These are phyloP conservation scores for Vigna unguiculata DNA, from an alignment of 306 rosid genomes.

Conservation along the genomic window DNA sequence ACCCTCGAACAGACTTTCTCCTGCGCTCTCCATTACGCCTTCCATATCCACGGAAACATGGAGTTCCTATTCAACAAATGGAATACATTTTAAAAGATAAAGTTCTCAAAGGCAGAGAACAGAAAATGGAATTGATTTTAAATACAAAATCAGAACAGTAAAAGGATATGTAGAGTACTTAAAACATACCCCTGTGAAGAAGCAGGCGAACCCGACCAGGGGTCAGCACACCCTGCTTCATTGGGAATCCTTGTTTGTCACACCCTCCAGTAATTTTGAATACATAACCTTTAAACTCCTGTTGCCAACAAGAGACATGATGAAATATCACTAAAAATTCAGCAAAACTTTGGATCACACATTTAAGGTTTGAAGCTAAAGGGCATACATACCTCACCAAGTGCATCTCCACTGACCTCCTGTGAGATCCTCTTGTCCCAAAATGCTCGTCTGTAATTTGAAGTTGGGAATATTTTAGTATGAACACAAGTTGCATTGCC, in stretches of 20 bases:
- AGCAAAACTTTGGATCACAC: background rate
- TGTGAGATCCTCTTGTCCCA: constrained; percentile 60
- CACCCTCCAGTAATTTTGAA: constrained; percentile 59
- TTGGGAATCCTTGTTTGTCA: constrained; percentile 60
- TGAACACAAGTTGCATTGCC: background rate
- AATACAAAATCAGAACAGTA: background rate
- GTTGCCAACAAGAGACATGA: background rate
- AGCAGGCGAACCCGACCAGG: constrained; percentile 60
- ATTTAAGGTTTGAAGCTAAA: background rate
- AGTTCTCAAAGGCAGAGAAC: background rate
- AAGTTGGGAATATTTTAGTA: background rate
- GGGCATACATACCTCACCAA: constrained; percentile 48
- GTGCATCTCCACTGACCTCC: constrained; percentile 54
- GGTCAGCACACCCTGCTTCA: constrained; percentile 60
- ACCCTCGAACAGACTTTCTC: constrained; percentile 58
- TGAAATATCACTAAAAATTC: background rate
- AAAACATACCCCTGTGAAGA: constrained; percentile 47
- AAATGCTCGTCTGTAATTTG: constrained; percentile 48
- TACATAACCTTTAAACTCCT: constrained; percentile 57
- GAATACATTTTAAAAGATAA: no score
- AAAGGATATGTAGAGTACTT: background rate
- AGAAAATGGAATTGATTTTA: background rate
- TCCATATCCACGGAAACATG: constrained; percentile 57
- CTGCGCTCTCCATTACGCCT: constrained; percentile 60
- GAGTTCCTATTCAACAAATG: constrained; percentile 44